Percentiles rank a stretch among this genome's conserved stretches.
phyloP scores from a whole-genome alignment of 306 rosid species.

The Sphenostylis stenocarpa region DNA sequence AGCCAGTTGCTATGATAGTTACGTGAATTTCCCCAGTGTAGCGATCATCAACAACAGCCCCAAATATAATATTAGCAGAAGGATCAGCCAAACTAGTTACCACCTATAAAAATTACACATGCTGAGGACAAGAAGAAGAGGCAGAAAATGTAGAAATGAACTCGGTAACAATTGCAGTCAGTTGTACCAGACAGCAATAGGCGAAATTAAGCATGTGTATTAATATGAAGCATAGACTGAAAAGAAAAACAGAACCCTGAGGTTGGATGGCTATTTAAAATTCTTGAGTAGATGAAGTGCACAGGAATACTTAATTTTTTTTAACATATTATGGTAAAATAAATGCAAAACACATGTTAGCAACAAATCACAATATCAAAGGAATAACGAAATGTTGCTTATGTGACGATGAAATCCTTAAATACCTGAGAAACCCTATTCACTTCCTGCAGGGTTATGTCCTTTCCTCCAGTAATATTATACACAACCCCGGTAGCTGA shows the following conservation, averaged over 20 bases:
- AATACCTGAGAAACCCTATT: conserved; percentile 97
- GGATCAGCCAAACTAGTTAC: conserved; percentile 99
- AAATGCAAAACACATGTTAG: neutral
- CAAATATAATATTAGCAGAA: conserved; percentile 96
- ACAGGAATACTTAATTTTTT: neutral
- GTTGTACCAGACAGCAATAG: neutral
- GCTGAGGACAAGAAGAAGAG: conserved; percentile 9
- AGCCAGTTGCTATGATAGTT: conserved; percentile 94
- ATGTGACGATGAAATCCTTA: conserved; percentile 22
- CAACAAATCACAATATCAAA: conserved; percentile 4
- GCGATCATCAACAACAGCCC: conserved; percentile 98
- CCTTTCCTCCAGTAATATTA: conserved; percentile 97
- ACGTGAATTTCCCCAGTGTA: conserved; percentile 93
- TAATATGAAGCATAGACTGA: neutral
- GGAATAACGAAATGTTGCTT: conserved; percentile 2
- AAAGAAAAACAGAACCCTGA: neutral
- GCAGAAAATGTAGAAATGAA: neutral
- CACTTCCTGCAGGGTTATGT: conserved; percentile 97
- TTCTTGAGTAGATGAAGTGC: neutral
- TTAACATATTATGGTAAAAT: neutral
- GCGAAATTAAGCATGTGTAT: neutral
- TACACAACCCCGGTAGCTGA: conserved; percentile 98
- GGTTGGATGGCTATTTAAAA: neutral
- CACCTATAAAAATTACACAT: conserved; percentile 48
- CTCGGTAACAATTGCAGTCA: neutral